Conservation (phyloP, 1,139 yeast genomes). For the Protomyces gravidus region DNA sequence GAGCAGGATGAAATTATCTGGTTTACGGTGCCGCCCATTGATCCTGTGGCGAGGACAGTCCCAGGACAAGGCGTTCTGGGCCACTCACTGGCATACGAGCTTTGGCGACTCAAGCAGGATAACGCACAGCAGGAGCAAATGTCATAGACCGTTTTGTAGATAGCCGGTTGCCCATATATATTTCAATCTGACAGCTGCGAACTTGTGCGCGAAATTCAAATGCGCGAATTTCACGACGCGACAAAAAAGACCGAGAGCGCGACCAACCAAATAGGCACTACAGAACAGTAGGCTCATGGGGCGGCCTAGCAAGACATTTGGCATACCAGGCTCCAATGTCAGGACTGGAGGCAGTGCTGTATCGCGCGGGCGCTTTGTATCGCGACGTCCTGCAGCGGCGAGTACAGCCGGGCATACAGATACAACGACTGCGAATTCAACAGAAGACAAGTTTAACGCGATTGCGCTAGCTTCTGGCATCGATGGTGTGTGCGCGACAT, state of each 20-base stretch:
- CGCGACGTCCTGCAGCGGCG: not conserved
- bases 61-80: not conserved
- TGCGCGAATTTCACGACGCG: not conserved
- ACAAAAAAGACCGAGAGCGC: not conserved
- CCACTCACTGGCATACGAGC: not conserved
- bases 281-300: not conserved
- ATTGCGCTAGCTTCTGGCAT: conserved; percentile 10
- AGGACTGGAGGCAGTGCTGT: conserved; percentile 1
- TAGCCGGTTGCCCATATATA: not conserved
- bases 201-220: not conserved
- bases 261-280: too few relatives aligned
- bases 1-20: conserved; percentile 35
- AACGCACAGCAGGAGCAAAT: not conserved
- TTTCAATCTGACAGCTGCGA: not conserved
- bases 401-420: conserved; percentile 4
- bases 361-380: conserved; percentile 12
- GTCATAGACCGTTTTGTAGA: not conserved
- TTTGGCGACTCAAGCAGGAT: not conserved
- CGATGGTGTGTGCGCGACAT: conserved; percentile 10
- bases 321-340: conserved; percentile 12
- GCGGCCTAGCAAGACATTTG: conserved; percentile 15
- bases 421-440: conserved; percentile 23
- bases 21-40: conserved; percentile 38
- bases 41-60: conserved; percentile 17
- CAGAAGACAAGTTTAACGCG: conserved; percentile 14